Percentiles rank a stretch among this genome's conserved stretches.
Evolutionary conservation across 345 rosid species (phyloP).

Genomic region (Corymbia maculata): DNA sequence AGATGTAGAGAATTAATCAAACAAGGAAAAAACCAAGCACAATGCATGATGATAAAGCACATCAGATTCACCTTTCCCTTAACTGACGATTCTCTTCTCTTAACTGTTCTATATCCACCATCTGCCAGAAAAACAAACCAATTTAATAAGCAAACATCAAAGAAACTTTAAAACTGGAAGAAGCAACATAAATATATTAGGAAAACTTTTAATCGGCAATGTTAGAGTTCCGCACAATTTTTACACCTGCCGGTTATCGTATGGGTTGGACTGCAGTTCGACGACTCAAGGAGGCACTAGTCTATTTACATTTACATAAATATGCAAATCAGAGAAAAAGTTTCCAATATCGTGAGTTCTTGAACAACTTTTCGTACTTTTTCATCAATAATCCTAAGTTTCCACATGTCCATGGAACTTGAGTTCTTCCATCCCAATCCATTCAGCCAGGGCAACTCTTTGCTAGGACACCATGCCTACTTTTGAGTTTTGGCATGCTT

Average conservation of each 20-base stretch:
- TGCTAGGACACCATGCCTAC: neutral
- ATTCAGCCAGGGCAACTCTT: neutral
- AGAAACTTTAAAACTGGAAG: neutral
- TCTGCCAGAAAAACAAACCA: neutral
- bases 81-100: slow-evolving; percentile 51
- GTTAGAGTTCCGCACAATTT: slow-evolving; percentile 1
- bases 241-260: neutral
- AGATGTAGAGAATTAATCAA: neutral
- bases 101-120: slow-evolving; percentile 18
- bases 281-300: neutral
- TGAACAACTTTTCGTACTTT: neutral
- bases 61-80: slow-evolving; percentile 40
- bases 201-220: neutral
- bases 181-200: neutral
- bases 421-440: neutral
- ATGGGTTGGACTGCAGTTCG: neutral
- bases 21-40: neutral
- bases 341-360: neutral
- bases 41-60: neutral
- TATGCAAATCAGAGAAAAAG: neutral
- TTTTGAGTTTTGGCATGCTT: neutral
- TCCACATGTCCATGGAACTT: neutral
- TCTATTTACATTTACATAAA: neutral
- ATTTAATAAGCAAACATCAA: neutral
- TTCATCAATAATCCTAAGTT: neutral